Evolutionary conservation across 352 stramenopile genomes (phyloP), one percentile per base, ranked within the genome.

Genomic region (Pythium grandisporangium): DNA sequence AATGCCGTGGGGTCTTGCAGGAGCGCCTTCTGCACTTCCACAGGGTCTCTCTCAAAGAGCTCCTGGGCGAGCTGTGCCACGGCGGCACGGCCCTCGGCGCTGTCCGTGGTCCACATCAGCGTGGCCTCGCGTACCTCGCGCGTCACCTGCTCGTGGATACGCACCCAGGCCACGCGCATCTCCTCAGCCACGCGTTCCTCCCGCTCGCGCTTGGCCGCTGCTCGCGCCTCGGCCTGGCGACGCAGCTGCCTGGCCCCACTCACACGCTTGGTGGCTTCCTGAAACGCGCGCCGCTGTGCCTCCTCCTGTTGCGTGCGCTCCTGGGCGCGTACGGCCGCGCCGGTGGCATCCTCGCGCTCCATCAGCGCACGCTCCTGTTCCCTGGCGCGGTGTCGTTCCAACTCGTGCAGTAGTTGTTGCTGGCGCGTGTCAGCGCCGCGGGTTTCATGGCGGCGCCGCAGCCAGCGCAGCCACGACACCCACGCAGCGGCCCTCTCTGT

Each of bases 41-140:
- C 58, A 4, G 63, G 70, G 32, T 84, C 60, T 8, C 54, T 58
- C 27, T 84, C 67, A 22, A 84, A 85, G 16, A 85, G 75, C 17
- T 55, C 49, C 11, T 46, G 62, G 5, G 69, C 69, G 30, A 82
- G 65, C 0, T 25, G 30, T 6, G 67, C 51, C 6, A 82, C 42
- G 5, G 59, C 61, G 0, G 53, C 47, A 2, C 47, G 30, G 8
- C 59, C 48, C 20, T 78, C 66, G 3, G 21, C 21, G 0, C 58
- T 74, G 0, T 44, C 19, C 14, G 83, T 61, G n/a, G n/a, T n/a
- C 71, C 67, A 88, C 12, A 37, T 37, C 10, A 81, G 43, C 1
- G 70, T 74, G 2, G 66, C 27, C 7, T 32, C 37, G 5, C 71
- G 69, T n/a, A 82, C 64, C 48, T 85, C 67, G 4, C 37, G 36